Evolutionary conservation across 371 early-diverging fungal genomes (phyloP), one percentile per base, ranked within the genome.

Genomic region (Encephalitozoon intestinalis): DNA sequence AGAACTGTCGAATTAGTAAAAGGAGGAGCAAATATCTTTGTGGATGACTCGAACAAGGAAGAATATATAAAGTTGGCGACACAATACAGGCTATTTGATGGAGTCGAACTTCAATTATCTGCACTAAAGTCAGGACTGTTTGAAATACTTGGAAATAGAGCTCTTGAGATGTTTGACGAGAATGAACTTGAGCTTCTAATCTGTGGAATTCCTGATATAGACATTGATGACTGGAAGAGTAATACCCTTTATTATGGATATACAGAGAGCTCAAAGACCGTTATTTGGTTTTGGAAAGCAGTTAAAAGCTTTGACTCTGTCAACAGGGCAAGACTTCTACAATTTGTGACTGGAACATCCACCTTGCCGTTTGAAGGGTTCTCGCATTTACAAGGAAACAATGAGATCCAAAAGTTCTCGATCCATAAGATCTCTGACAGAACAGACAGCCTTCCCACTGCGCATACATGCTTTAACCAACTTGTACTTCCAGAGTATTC

Each of bases 251-350:
- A 96, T 82, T 89, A 90, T 76, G 94, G 92, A 58, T 97, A 94
- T 84, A 88, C 90, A 9, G 76, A 87, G 3, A 85, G 90, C 25
- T 90, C 91, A 4, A 90, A 92, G 12, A 94, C 92, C 77, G 89
- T 97, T 52, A 92, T 93, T 82, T 94, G 95, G 94, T 96, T 96
- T 88, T 97, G 98, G 98, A 87, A 94, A 34, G 94, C 93, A 0
- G 95, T 97, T 9, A 89, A 95, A n/a, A 90, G 91, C 75, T 94
- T 95, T 84, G 90, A 91, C 78, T 92, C 93, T 82, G 94, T 94
- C 85, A 93, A 96, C 84, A 87, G 93, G 2, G 95, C 98, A 26
- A 94, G 94, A 83, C 84, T 97, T 65, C 86, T 97, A 54, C 96
- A 96, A 84, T 97, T 95, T 87, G 91, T 90, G 21, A 97, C 98